Evolutionary conservation across 345 rosid species (phyloP), one percentile per base, ranked within the genome.

Genomic region (Eucalyptus paniculata): DNA sequence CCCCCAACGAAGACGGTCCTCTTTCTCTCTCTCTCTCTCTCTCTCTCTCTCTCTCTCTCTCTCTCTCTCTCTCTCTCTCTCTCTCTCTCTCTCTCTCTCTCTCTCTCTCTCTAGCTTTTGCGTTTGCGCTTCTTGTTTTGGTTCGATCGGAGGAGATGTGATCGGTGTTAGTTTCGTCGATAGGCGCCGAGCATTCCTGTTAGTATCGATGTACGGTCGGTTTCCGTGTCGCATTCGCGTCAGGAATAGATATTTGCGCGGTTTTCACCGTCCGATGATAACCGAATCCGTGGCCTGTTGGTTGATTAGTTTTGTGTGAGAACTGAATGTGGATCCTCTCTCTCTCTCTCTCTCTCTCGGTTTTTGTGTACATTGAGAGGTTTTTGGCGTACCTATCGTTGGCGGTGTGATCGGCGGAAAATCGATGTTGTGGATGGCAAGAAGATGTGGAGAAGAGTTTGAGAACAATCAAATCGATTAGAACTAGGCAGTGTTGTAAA

Each of bases 1-100:
- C 96, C 86, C 98, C 96, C 40, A 98, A 98, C 90, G 98, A 95
- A 94, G 98, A 98, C 91, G 98, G 99, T 98, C 83, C 37, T 34
- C n/a, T n/a, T n/a, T n/a, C n/a, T n/a, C n/a, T n/a, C n/a, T n/a
- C n/a, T n/a, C n/a, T n/a, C n/a, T n/a, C n/a, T n/a, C n/a, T n/a
- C n/a, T n/a, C n/a, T n/a, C n/a, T n/a, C n/a, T n/a, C n/a, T n/a
- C n/a, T n/a, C n/a, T n/a, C n/a, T n/a, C n/a, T n/a, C n/a, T n/a
- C n/a, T n/a, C n/a, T n/a, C n/a, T n/a, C n/a, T n/a, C 37, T 34
- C 50, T 88, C 91, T 9, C 82, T 69, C 88, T 88, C 58, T 45
- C 47, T 44, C 47, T 44, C 9, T 8, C 9, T 88, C 58, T 45
- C 47, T 44, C 47, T 44, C 9, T 8, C 50, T 88, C 91, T 9